These are phyloP conservation scores for Lentinula sp. DNA, from an alignment of 768 basidiomycete species.

Conservation along the genomic window DNA sequence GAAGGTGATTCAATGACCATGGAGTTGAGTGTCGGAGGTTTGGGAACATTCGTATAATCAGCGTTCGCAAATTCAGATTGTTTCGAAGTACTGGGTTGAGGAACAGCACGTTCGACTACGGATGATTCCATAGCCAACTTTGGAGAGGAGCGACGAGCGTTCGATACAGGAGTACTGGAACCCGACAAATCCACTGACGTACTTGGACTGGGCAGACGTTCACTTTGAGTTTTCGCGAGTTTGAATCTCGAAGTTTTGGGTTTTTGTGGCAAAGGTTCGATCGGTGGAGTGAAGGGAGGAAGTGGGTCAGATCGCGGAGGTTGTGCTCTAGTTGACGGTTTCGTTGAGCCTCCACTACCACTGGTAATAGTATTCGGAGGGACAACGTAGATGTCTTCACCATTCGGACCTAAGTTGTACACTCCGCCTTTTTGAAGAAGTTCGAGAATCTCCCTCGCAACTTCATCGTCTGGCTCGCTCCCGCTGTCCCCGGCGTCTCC, in stretches of 20 bases:
- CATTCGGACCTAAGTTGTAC: slow-evolving; percentile 47
- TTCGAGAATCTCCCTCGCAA: slow-evolving; percentile 43
- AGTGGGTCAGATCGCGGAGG: neutral
- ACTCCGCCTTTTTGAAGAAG: slow-evolving; percentile 45
- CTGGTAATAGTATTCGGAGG: slow-evolving; percentile 14
- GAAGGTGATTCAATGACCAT: slow-evolving; percentile 16
- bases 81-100: neutral
- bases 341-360: slow-evolving; percentile 3
- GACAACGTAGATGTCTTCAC: neutral
- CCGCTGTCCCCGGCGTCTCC: slow-evolving; percentile 46
- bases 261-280: slow-evolving; percentile 23
- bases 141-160: slow-evolving; percentile 26
- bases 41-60: neutral
- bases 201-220: slow-evolving; percentile 11
- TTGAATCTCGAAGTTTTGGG: slow-evolving; percentile 47
- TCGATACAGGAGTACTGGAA: slow-evolving; percentile 21
- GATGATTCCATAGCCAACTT: slow-evolving; percentile 17
- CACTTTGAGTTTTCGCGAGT: slow-evolving; percentile 28
- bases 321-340: neutral
- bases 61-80: neutral
- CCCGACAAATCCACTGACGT: neutral
- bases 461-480: slow-evolving; percentile 45
- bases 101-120: slow-evolving; percentile 12
- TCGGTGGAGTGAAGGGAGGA: slow-evolving; percentile 6
- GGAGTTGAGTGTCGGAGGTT: neutral